Evolutionary conservation across 1,284 basidiomycete species (phyloP), one percentile per base, ranked within the genome.

Genomic region (Prillingera fragicola): DNA sequence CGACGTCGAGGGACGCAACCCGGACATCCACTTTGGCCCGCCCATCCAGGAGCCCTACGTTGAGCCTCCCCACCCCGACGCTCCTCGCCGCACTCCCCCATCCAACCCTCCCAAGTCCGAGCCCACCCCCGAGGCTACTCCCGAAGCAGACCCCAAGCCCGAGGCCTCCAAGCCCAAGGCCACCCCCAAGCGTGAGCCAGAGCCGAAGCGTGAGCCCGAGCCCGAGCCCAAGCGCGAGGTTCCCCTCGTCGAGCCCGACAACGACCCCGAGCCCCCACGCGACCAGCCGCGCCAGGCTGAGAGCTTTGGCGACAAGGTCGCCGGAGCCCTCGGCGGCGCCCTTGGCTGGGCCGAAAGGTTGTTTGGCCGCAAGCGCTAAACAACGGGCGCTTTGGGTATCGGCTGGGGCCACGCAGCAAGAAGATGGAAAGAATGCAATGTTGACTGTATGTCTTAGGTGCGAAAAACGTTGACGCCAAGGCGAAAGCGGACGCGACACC

Each of bases 1-100:
- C 66, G 89, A 94, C 57, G 78, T 88, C 15, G 89, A 92, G 72
- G 87, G 86, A 46, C 78, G 77, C 53, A 67, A 49, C 4, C 57
- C 69, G 27, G 56, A 67, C 26, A 60, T 71, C 32, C 46, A 55
- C 27, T 69, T 68, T 35, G 62, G 49, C 19, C 38, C 53, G 12
- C 26, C 41, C 22, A 33, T 48, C 21, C n/a, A n/a, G n/a, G 10
- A 52, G 18, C 25, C 55, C 12, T 32, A 24, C 18, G 37, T 48
- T n/a, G 23, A 28, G 34, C 33, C 40, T 13, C 48, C 39, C 9
- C 43, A 48, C 37, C 49, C 32, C 5, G 45, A 45, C 39, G 28
- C 40, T 14, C 17, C 38, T 19, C 25, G 38, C 34, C 40, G 33
- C 37, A 28, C 25, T 15, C 13, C 48, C 18, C 41, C 38, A 9